These are phyloP conservation scores for Boechera retrofracta DNA, from an alignment of 345 rosid genomes.

Conservation along the genomic window DNA sequence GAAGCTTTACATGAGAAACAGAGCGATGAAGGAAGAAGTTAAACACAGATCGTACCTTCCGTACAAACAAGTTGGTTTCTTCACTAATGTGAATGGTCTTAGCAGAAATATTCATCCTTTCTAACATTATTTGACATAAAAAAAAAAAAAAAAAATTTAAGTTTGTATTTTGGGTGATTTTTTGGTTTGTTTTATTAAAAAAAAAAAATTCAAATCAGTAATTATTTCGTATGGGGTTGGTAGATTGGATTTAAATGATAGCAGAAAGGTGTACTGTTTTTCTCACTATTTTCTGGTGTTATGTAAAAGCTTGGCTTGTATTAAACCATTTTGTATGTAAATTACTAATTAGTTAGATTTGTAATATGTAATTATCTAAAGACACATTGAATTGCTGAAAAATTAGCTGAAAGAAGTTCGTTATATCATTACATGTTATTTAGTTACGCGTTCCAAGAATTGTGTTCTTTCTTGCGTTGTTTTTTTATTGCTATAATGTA, in stretches of 20 bases:
- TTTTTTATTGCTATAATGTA: neutral
- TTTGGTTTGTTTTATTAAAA: neutral
- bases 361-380: no score
- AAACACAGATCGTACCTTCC: conserved; percentile 72
- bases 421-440: no score
- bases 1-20: conserved; percentile 57
- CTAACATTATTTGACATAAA: conserved; percentile 22
- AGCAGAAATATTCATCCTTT: conserved; percentile 78
- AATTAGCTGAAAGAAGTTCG: neutral
- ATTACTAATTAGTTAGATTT: neutral
- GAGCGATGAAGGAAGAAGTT: conserved; percentile 55
- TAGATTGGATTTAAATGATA: conserved; percentile 23
- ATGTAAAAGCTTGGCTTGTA: conserved; percentile 34
- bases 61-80: conserved; percentile 70
- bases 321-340: conserved; percentile 27
- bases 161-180: neutral
- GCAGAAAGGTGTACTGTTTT: conserved; percentile 26
- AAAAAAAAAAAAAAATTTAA: neutral
- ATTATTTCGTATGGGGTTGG: conserved; percentile 27
- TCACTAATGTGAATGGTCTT: conserved; percentile 65
- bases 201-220: neutral
- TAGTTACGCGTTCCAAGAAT: neutral
- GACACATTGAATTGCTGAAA: neutral
- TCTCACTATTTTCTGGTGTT: conserved; percentile 13
- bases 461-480: neutral